A percentile compares a stretch with the other conserved stretches of the same genome.
These are phyloP conservation scores for Dactylellina haptotyla DNA, from an alignment of 2,329 filamentous ascomycete genomes.

Conservation along the genomic window DNA sequence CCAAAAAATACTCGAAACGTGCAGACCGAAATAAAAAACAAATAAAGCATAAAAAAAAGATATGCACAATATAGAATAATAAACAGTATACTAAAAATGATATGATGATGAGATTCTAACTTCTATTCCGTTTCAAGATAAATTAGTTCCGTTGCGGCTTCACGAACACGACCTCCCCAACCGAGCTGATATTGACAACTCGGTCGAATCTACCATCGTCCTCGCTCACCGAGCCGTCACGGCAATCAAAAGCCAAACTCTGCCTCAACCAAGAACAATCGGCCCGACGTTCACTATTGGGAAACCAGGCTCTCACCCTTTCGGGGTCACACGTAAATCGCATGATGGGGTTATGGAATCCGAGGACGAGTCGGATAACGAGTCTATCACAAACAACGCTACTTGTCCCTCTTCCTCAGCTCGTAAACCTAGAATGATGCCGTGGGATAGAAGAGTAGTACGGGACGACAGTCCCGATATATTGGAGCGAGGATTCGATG, in stretches of 20 bases:
- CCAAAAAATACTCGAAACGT: no score
- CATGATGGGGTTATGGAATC: slow-evolving; percentile 54
- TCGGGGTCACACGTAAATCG: slow-evolving; percentile 27
- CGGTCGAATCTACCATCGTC: slow-evolving; percentile 44
- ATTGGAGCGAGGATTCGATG: neutral
- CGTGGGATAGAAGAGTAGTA: neutral
- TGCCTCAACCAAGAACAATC: slow-evolving; percentile 31
- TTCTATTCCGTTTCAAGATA: slow-evolving; percentile 4
- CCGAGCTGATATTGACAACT: slow-evolving; percentile 18
- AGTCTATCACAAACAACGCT: slow-evolving; percentile 19
- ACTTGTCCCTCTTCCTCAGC: slow-evolving; percentile 14
- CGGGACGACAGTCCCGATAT: slow-evolving; percentile 21
- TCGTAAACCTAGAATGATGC: slow-evolving; percentile 34
- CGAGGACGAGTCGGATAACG: slow-evolving; percentile 49
- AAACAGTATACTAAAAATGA: no score
- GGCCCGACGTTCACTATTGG: slow-evolving; percentile 35
- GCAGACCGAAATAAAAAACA: no score
- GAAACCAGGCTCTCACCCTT: slow-evolving; percentile 37
- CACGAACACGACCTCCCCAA: slow-evolving; percentile 11
- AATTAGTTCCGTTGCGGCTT: slow-evolving; percentile 13
- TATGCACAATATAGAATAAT: no score
- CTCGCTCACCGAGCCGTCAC: slow-evolving; percentile 47
- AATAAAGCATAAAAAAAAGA: no score
- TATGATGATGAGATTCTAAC: no score
- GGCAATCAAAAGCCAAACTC: slow-evolving; percentile 34